These are phyloP conservation scores for Salix viminalis DNA, from an alignment of 345 rosid species.

Conservation along the genomic window DNA sequence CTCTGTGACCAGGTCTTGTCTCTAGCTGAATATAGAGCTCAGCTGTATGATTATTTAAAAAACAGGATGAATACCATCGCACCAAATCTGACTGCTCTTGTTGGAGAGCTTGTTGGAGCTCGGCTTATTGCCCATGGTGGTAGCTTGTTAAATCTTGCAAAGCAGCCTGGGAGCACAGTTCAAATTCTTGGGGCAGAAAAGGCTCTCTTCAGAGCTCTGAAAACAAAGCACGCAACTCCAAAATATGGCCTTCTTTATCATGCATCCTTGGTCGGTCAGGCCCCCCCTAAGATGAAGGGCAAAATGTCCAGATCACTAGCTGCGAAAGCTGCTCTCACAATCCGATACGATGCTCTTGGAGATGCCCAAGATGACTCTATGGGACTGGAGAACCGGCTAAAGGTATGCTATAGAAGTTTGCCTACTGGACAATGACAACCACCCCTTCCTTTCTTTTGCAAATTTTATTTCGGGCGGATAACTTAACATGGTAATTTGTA, in stretches of 20 bases:
- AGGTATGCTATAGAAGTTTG: slow-evolving; percentile 35
- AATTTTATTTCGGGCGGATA: not conserved
- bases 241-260: slow-evolving; percentile 86
- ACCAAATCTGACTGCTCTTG: slow-evolving; percentile 89
- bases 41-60: slow-evolving; percentile 77
- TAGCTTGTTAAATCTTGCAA: slow-evolving; percentile 82
- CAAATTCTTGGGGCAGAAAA: slow-evolving; percentile 96
- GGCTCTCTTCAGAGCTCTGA: slow-evolving; percentile 88
- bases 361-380: slow-evolving; percentile 67
- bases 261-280: slow-evolving; percentile 89
- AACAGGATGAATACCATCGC: slow-evolving; percentile 91
- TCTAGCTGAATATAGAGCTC: slow-evolving; percentile 85
- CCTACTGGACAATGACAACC: not conserved
- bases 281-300: slow-evolving; percentile 77
- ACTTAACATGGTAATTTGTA: slow-evolving; percentile 13
- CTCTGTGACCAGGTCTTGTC: slow-evolving; percentile 85
- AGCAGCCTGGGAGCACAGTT: slow-evolving; percentile 90
- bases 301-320: slow-evolving; percentile 86
- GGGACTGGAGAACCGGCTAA: slow-evolving; percentile 77
- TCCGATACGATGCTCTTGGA: slow-evolving; percentile 87
- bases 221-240: slow-evolving; percentile 91
- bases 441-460: not conserved
- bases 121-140: slow-evolving; percentile 94
- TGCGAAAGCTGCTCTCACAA: slow-evolving; percentile 73
- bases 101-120: slow-evolving; percentile 96